Evolutionary conservation across 2,329 filamentous ascomycete species (phyloP), one percentile per base, ranked within the genome.

Genomic region (Penicillium crustosum): DNA sequence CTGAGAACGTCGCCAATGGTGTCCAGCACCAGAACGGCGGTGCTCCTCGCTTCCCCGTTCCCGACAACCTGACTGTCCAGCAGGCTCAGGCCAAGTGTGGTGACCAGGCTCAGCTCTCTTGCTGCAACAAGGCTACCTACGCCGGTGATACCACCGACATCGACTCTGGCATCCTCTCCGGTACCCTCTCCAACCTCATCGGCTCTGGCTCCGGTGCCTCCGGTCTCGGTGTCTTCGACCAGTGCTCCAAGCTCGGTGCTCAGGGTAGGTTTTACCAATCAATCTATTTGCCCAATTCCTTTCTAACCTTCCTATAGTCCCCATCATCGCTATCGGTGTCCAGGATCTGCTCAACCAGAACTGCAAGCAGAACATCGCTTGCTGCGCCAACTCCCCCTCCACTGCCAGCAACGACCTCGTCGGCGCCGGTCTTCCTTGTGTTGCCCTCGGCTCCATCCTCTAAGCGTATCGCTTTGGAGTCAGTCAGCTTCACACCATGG

Each of bases 351-450:
- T 73, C 66, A 68, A 70, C 70, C 61, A 70, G 67, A 47, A 65
- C 42, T 75, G 73, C 73, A 69, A 75, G 70, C 69, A 73, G 66
- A 75, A 75, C 69, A 67, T 75, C 58, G 71, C 72, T 49, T 75
- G 73, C 63, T 75, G 73, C 66, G 64, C 70, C 61, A 63, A 66
- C 59, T 68, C 69, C 55, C 61, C 64, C 10, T 63, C 67, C 62
- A 45, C 33, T 33, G 69, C 71, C 53, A 57, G 56, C 49, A 57
- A 59, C 45, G 52, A 66, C 53, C 59, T 72, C 36, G 57, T 75
- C 51, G 72, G 70, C 27, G 45, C 73, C 41, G 69, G 55, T 31
- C 63, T 74, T 61, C 70, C 73, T 53, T 75, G 73, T 60, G 57
- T 75, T 67, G 72, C 74, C 43, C 66, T 76, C 43, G 71, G 72